These are phyloP conservation scores for Penicillium odoratum DNA, from an alignment of 495 filamentous ascomycete species.

Conservation along the genomic window DNA sequence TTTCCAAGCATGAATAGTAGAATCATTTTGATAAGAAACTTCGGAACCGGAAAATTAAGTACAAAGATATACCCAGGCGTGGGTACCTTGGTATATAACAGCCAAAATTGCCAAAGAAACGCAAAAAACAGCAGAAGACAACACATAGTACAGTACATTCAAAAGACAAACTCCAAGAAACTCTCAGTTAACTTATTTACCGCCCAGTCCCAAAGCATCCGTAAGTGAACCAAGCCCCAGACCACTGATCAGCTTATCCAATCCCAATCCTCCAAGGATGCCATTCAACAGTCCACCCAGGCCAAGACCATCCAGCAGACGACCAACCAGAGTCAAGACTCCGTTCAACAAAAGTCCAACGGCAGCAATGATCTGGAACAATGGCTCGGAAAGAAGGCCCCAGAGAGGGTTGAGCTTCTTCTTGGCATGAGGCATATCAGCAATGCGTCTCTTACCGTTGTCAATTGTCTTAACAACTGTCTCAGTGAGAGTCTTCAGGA, in stretches of 20 bases:
- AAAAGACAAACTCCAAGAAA: neutral
- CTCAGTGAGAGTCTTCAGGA: slow-evolving; percentile 71
- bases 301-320: slow-evolving; percentile 78
- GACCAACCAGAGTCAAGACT: slow-evolving; percentile 79
- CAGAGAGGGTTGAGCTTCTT: slow-evolving; percentile 90
- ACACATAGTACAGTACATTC: too few species aligned
- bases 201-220: slow-evolving; percentile 53
- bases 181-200: slow-evolving; percentile 22
- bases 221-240: slow-evolving; percentile 67
- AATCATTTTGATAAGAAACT: too few species aligned
- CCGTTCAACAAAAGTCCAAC: slow-evolving; percentile 82
- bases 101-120: too few species aligned
- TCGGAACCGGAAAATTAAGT: too few species aligned
- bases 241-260: slow-evolving; percentile 72
- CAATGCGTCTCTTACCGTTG: slow-evolving; percentile 78
- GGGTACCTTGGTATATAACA: too few species aligned
- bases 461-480: slow-evolving; percentile 76
- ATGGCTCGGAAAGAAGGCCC: slow-evolving; percentile 75
- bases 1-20: too few species aligned
- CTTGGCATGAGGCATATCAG: slow-evolving; percentile 91
- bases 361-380: slow-evolving; percentile 91
- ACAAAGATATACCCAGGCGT: too few species aligned
- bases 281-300: slow-evolving; percentile 78
- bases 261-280: slow-evolving; percentile 74
- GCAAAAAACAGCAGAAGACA: too few species aligned